phyloP scores from a whole-genome alignment of 805 yeast genomes.

The Saturnispora mendoncae region DNA sequence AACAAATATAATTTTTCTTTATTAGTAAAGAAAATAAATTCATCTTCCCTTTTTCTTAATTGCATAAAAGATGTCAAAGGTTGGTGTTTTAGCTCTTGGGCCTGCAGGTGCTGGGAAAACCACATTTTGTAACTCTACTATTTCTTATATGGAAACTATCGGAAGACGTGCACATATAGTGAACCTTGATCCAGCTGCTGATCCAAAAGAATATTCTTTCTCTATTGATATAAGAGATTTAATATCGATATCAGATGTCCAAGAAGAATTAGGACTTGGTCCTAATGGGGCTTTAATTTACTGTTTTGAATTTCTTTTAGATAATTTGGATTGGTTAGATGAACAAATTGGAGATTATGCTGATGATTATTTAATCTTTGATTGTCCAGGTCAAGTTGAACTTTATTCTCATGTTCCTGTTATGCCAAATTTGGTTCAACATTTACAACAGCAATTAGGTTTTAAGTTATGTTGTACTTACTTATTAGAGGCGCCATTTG shows the following conservation, averaged over 20 bases:
- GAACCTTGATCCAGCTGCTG: conserved; percentile 95
- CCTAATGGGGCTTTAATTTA: conserved; percentile 93
- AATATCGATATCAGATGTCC: conserved; percentile 84
- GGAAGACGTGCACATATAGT: conserved; percentile 94
- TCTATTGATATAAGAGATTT: conserved; percentile 87
- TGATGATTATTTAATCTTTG: conserved; percentile 89
- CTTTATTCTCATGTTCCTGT: conserved; percentile 91
- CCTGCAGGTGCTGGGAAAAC: conserved; percentile 98
- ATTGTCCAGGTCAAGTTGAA: conserved; percentile 97
- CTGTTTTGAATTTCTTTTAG: conserved; percentile 84
- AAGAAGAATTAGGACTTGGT: conserved; percentile 89
- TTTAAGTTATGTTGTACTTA: conserved; percentile 91
- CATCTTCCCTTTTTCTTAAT: neutral
- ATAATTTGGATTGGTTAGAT: conserved; percentile 93
- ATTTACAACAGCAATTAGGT: conserved; percentile 67
- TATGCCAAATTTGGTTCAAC: conserved; percentile 80
- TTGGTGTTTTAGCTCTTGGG: conserved; percentile 87
- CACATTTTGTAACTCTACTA: conserved; percentile 83
- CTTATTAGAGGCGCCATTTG: conserved; percentile 87
- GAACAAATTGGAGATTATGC: conserved; percentile 94
- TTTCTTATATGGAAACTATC: conserved; percentile 77
- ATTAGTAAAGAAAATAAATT: neutral
- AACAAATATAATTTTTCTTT: neutral
- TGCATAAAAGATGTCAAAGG: conserved; percentile 64
- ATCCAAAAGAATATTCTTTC: conserved; percentile 83